Conservation (phyloP, 345 rosid species). For the Gossypium sturtianum region DNA sequence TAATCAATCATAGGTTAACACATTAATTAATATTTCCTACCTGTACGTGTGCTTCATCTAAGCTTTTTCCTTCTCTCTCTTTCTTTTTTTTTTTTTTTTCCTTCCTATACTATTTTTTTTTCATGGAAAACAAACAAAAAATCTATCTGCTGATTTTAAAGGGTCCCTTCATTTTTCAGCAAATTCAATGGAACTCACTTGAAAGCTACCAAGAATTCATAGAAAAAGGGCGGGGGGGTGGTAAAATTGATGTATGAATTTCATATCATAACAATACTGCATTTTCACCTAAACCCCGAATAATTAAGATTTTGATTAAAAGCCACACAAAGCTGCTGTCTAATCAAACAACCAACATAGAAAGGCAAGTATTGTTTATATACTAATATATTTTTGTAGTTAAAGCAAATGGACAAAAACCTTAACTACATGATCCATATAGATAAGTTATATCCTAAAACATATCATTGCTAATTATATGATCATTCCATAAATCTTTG, state of each 20-base stretch:
- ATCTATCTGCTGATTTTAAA: background rate
- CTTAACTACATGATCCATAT: too few relatives aligned
- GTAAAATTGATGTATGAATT: background rate
- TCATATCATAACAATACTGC: background rate
- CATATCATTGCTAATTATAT: too few relatives aligned
- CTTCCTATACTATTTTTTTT: background rate
- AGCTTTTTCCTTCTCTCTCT: background rate
- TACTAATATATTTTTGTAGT: background rate
- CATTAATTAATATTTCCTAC: background rate
- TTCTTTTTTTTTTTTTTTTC: too few relatives aligned
- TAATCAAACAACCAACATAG: slow-evolving; percentile 4
- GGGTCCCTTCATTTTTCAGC: background rate
- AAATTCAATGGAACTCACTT: background rate
- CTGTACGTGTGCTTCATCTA: slow-evolving; percentile 4
- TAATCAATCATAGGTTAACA: background rate
- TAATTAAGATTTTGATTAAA: slow-evolving; percentile 1
- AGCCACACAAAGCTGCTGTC: background rate
- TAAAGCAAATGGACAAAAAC: background rate
- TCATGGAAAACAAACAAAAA: background rate
- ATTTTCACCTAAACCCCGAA: background rate
- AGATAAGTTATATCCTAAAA: too few relatives aligned
- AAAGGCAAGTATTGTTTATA: background rate
- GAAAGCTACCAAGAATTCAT: background rate
- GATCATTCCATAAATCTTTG: background rate
- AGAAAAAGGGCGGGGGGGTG: too few relatives aligned